These are phyloP conservation scores for Perilla frutescens DNA, from an alignment of 257 asterid genomes.

Conservation along the genomic window DNA sequence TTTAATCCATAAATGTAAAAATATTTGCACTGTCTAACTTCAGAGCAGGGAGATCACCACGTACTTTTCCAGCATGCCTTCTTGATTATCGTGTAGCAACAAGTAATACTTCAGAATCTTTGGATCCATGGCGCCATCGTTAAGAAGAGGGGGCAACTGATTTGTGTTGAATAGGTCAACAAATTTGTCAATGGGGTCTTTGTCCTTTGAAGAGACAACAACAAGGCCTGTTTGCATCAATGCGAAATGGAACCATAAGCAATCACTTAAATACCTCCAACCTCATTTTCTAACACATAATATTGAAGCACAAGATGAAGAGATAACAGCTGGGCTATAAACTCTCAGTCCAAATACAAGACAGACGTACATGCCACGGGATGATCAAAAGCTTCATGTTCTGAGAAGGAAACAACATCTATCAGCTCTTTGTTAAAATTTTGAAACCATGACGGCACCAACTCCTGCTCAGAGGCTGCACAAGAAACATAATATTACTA, in stretches of 20 bases:
- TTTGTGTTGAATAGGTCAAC: conserved; percentile 81
- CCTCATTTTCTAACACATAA: conserved; percentile 31
- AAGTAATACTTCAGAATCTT: conserved; percentile 87
- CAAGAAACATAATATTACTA: conserved; percentile 36
- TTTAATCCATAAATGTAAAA: conserved; percentile 23
- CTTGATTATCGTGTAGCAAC: conserved; percentile 81
- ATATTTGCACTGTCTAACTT: background rate
- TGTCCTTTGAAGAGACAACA: conserved; percentile 90
- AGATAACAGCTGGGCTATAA: conserved; percentile 13
- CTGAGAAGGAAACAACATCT: conserved; percentile 80
- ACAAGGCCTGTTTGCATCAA: conserved; percentile 70
- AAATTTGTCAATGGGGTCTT: conserved; percentile 77
- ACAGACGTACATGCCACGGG: conserved; percentile 91
- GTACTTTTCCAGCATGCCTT: conserved; percentile 73
- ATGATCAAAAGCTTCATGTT: conserved; percentile 97
- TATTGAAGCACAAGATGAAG: conserved; percentile 17
- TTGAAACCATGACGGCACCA: conserved; percentile 90
- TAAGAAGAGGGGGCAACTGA: conserved; percentile 86
- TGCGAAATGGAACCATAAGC: conserved; percentile 35
- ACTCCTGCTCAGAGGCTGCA: conserved; percentile 74
- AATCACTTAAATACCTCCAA: conserved; percentile 34
- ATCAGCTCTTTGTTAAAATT: conserved; percentile 85
- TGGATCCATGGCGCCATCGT: conserved; percentile 95
- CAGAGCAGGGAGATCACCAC: conserved; percentile 30
- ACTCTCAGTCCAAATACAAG: conserved; percentile 23